These are phyloP conservation scores for Cudoniella acicularis DNA, from an alignment of 495 filamentous ascomycete species.

Conservation along the genomic window DNA sequence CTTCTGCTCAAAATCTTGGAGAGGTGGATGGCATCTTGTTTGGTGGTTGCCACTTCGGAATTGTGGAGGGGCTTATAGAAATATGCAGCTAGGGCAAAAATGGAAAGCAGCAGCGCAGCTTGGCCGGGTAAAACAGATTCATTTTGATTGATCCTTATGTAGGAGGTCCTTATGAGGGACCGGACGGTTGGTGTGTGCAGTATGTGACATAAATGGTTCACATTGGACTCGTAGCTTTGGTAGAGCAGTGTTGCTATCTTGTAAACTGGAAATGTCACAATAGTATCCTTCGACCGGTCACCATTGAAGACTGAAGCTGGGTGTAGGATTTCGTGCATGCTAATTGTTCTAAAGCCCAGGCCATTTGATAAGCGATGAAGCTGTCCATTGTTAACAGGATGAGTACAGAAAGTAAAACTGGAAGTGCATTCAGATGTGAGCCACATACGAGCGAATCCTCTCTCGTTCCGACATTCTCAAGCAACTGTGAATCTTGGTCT, in stretches of 20 bases:
- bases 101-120: slow-evolving; percentile 37
- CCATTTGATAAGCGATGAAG: slow-evolving; percentile 14
- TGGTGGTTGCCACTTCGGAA: slow-evolving; percentile 13
- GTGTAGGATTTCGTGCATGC: slow-evolving; percentile 6
- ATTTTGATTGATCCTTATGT: slow-evolving; percentile 23
- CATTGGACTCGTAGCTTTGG: slow-evolving; percentile 33
- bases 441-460: slow-evolving; percentile 22
- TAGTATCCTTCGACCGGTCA: slow-evolving; percentile 1
- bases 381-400: slow-evolving; percentile 2
- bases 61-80: slow-evolving; percentile 24
- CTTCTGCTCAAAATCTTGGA: slow-evolving; percentile 20
- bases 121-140: slow-evolving; percentile 25
- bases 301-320: background rate
- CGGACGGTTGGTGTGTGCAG: slow-evolving; percentile 30
- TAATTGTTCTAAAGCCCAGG: slow-evolving; percentile 13
- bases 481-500: slow-evolving; percentile 18
- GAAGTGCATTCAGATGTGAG: background rate
- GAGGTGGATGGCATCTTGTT: slow-evolving; percentile 13
- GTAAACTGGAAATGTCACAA: slow-evolving; percentile 18
- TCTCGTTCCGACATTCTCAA: slow-evolving; percentile 14
- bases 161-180: slow-evolving; percentile 33
- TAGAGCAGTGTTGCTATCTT: slow-evolving; percentile 31
- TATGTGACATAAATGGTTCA: slow-evolving; percentile 40
- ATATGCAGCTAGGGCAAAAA: slow-evolving; percentile 36
- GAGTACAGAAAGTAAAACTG: background rate